Conservation (phyloP, 495 filamentous ascomycete genomes). For the Opeltia flavorubescens region DNA sequence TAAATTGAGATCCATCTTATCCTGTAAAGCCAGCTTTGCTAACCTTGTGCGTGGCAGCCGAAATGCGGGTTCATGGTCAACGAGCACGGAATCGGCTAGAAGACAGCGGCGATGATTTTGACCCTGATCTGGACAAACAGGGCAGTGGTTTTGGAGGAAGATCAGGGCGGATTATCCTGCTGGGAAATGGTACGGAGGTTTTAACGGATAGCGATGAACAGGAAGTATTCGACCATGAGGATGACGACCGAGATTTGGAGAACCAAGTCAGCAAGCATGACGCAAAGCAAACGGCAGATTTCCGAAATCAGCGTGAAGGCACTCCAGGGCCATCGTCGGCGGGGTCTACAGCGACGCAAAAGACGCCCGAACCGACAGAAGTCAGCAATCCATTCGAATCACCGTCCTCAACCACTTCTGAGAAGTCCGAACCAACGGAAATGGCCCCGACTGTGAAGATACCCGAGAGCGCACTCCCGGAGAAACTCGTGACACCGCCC, state of each 20-base stretch:
- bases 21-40: slow-evolving; percentile 7
- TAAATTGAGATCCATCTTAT: slow-evolving; percentile 44
- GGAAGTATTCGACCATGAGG: slow-evolving; percentile 81
- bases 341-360: slow-evolving; percentile 16
- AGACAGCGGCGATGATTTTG: slow-evolving; percentile 84
- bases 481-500: slow-evolving; percentile 15
- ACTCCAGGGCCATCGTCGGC: slow-evolving; percentile 43
- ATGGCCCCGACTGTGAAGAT: slow-evolving; percentile 11
- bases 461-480: slow-evolving; percentile 16
- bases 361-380: slow-evolving; percentile 10
- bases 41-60: slow-evolving; percentile 48
- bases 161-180: slow-evolving; percentile 74
- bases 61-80: slow-evolving; percentile 81
- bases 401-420: slow-evolving; percentile 31
- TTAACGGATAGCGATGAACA: slow-evolving; percentile 73
- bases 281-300: slow-evolving; percentile 16
- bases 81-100: slow-evolving; percentile 73
- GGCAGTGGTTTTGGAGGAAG: slow-evolving; percentile 46
- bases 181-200: slow-evolving; percentile 87
- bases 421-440: slow-evolving; percentile 17
- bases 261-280: slow-evolving; percentile 38
- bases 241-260: slow-evolving; percentile 63
- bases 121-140: slow-evolving; percentile 57
- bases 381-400: slow-evolving; percentile 29
- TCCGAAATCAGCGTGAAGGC: slow-evolving; percentile 37